Evolutionary conservation across 495 filamentous ascomycete genomes (phyloP), one percentile per base, ranked within the genome.

Genomic region (Durotheca rogersii): DNA sequence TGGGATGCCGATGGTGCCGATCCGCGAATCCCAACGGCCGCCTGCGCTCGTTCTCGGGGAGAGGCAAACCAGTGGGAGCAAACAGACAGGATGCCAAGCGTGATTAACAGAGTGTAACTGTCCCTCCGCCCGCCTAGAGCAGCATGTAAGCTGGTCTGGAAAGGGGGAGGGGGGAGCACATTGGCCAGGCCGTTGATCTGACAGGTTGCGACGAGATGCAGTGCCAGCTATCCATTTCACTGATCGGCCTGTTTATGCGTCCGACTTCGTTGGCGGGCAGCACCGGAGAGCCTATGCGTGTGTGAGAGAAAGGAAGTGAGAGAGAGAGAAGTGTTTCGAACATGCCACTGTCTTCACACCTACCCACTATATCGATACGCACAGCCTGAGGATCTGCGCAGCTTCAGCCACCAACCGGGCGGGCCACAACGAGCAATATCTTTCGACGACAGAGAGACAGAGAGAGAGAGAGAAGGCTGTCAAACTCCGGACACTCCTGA

Each of bases 291-390:
- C 34, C 7, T 47, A 42, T 12, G 36, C 51, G 0, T 47, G 54
- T 37, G 31, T 51, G 20, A 34, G 27, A 3, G n/a, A n/a, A n/a
- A n/a, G n/a, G n/a, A n/a, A n/a, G n/a, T n/a, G n/a, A n/a, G n/a
- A n/a, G n/a, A n/a, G n/a, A n/a, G n/a, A n/a, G n/a, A n/a, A n/a
- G n/a, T n/a, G n/a, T n/a, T n/a, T n/a, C n/a, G n/a, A n/a, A n/a
- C n/a, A n/a, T n/a, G n/a, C n/a, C n/a, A n/a, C n/a, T n/a, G n/a
- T n/a, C n/a, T n/a, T n/a, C n/a, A n/a, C n/a, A n/a, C n/a, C n/a
- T n/a, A 62, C 68, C 11, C 38, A 43, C 6, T 64, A 51, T 47
- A 64, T 70, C 47, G 67, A 67, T 40, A 47, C 17, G 23, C 52
- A 58, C n/a, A 52, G 37, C 2, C 62, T 69, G 56, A 43, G 32